phyloP scores from a whole-genome alignment of 495 filamentous ascomycete species.

The Friedmanniomyces endolithicus region DNA sequence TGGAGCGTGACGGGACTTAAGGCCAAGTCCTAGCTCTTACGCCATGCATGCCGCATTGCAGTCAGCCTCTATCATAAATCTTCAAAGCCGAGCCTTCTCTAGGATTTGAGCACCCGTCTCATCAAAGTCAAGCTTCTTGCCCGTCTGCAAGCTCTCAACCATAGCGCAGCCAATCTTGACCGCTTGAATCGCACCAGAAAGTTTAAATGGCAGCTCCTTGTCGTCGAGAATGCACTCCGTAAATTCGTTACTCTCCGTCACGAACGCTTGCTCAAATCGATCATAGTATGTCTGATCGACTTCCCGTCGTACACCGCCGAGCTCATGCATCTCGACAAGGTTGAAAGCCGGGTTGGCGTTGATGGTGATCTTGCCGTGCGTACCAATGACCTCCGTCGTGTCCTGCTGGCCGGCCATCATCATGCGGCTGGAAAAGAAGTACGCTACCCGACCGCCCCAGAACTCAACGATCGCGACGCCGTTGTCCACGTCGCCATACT shows the following conservation, averaged over 20 bases:
- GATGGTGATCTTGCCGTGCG: slow-evolving; percentile 45
- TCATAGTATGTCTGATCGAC: slow-evolving; percentile 48
- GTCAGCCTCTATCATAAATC: too few species aligned
- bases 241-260: slow-evolving; percentile 51
- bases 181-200: slow-evolving; percentile 44
- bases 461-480: slow-evolving; percentile 54
- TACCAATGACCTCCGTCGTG: slow-evolving; percentile 52
- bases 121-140: slow-evolving; percentile 49
- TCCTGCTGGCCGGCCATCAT: slow-evolving; percentile 55
- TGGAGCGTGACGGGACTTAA: not conserved
- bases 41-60: not conserved
- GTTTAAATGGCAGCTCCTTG: slow-evolving; percentile 39
- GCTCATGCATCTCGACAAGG: slow-evolving; percentile 42
- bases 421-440: slow-evolving; percentile 48
- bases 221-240: slow-evolving; percentile 42
- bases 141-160: slow-evolving; percentile 44
- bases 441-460: slow-evolving; percentile 46
- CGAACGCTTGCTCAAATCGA: slow-evolving; percentile 51
- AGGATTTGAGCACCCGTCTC: slow-evolving; percentile 29
- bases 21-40: not conserved
- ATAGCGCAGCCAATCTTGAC: slow-evolving; percentile 48
- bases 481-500: slow-evolving; percentile 50
- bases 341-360: slow-evolving; percentile 42
- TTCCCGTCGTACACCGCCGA: slow-evolving; percentile 40
- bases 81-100: slow-evolving; percentile 14